Evolutionary conservation across 2,329 filamentous ascomycete species (phyloP).

Genomic region (Tolypocladium album): DNA sequence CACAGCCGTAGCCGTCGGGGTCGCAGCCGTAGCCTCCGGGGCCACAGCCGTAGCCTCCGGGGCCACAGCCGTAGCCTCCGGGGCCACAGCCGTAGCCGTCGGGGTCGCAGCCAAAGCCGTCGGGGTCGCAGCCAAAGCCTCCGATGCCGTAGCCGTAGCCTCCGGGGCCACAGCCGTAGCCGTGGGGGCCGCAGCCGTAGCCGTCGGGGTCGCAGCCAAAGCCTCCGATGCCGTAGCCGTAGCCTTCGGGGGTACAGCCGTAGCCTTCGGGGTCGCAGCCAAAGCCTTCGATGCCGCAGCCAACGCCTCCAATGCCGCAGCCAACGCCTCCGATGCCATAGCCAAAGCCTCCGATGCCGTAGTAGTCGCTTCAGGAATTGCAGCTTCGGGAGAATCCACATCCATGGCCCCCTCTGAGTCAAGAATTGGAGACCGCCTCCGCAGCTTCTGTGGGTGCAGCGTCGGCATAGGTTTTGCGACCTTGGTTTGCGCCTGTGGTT

Average conservation of each 20-base stretch:
- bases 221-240: too few species aligned
- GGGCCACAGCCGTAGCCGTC: neutral
- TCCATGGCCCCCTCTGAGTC: slow-evolving; percentile 1
- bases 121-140: too few species aligned
- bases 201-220: too few species aligned
- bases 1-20: neutral
- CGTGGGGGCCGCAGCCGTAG: neutral
- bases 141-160: too few species aligned
- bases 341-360: neutral
- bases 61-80: too few species aligned
- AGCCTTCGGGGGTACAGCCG: neutral
- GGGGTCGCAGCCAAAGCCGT: neutral
- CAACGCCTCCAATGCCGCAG: too few species aligned
- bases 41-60: too few species aligned
- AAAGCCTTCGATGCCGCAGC: too few species aligned
- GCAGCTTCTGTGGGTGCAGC: neutral
- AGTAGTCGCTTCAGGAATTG: neutral
- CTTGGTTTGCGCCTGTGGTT: neutral
- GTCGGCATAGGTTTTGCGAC: neutral
- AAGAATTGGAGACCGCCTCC: neutral
- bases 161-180: neutral
- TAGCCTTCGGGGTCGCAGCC: neutral
- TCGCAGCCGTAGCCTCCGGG: too few species aligned
- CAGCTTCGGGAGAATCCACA: neutral
- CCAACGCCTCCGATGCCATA: too few species aligned